These are phyloP conservation scores for Apophysomyces ossiformis DNA, from an alignment of 371 early-diverging fungal genomes.

Conservation along the genomic window DNA sequence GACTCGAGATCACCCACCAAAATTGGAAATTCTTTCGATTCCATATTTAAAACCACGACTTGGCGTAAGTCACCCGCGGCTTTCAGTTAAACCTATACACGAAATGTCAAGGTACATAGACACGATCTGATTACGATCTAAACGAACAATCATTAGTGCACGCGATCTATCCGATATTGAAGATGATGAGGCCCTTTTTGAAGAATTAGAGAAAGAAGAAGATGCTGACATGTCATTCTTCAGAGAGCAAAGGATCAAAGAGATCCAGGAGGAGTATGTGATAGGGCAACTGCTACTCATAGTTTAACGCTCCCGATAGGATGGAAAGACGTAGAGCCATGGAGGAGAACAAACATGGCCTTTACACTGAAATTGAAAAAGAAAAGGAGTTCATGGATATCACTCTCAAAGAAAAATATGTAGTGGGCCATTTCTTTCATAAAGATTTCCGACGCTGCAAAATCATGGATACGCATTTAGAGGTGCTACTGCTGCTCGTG, in stretches of 20 bases:
- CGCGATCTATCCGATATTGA: constrained; percentile 28
- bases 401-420: constrained; percentile 75
- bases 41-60: constrained; percentile 1
- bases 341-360: constrained; percentile 75
- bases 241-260: constrained; percentile 67
- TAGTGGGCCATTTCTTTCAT: constrained; percentile 91
- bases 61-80: background rate
- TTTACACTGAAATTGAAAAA: constrained; percentile 72
- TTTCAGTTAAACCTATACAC: background rate
- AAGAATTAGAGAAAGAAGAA: constrained; percentile 69
- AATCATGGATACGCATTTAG: constrained; percentile 91
- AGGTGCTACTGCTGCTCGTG: constrained; percentile 41
- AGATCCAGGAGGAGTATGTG: constrained; percentile 65
- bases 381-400: constrained; percentile 91
- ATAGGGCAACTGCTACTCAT: background rate
- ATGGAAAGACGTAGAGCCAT: constrained; percentile 65
- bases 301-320: constrained; percentile 33
- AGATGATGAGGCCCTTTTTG: constrained; percentile 70
- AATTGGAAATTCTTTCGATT: background rate
- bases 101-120: background rate
- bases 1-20: no score
- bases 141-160: background rate
- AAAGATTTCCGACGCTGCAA: constrained; percentile 92
- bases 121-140: background rate
- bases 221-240: constrained; percentile 54